Conservation (phyloP, 2,329 filamentous ascomycete genomes). For the Trichoderma endophyticum region DNA sequence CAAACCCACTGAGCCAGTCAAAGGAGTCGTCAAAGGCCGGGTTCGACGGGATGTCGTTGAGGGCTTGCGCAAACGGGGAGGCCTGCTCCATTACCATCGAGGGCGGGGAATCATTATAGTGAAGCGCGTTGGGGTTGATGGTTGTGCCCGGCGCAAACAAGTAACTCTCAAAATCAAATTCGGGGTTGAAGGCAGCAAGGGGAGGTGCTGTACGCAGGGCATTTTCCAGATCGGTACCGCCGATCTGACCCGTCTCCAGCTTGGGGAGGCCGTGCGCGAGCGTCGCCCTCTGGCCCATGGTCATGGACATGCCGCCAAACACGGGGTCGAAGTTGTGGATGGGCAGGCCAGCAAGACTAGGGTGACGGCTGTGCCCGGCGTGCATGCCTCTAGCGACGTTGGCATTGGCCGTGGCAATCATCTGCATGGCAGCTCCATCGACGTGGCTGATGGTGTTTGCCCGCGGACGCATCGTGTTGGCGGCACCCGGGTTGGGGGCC, state of each 20-base stretch:
- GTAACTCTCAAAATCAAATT: constrained; percentile 48
- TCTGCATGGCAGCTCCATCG: constrained; percentile 70
- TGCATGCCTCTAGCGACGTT: constrained; percentile 49
- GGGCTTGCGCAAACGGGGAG: constrained; percentile 57
- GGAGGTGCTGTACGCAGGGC: constrained; percentile 77
- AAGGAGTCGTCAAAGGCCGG: constrained; percentile 72
- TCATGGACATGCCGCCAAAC: constrained; percentile 69
- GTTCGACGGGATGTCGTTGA: constrained; percentile 55
- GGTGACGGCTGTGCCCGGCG: constrained; percentile 65
- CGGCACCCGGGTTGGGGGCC: constrained; percentile 37
- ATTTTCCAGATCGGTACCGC: constrained; percentile 61
- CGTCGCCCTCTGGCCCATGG: constrained; percentile 61
- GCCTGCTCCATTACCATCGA: constrained; percentile 60
- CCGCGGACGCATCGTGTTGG: constrained; percentile 71
- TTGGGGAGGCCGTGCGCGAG: constrained; percentile 69
- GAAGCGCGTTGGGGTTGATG: constrained; percentile 71
- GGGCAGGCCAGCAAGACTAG: constrained; percentile 68
- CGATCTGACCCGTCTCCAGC: constrained; percentile 73
- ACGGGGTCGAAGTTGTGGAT: constrained; percentile 58
- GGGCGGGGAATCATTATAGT: constrained; percentile 77
- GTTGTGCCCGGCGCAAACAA: constrained; percentile 67
- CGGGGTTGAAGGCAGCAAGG: constrained; percentile 58
- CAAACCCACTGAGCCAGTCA: constrained; percentile 79
- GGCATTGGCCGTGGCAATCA: constrained; percentile 61
- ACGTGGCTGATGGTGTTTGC: constrained; percentile 97